Evolutionary conservation across 2,329 filamentous ascomycete genomes (phyloP).

Genomic region (Pseudocercospora eumusae): DNA sequence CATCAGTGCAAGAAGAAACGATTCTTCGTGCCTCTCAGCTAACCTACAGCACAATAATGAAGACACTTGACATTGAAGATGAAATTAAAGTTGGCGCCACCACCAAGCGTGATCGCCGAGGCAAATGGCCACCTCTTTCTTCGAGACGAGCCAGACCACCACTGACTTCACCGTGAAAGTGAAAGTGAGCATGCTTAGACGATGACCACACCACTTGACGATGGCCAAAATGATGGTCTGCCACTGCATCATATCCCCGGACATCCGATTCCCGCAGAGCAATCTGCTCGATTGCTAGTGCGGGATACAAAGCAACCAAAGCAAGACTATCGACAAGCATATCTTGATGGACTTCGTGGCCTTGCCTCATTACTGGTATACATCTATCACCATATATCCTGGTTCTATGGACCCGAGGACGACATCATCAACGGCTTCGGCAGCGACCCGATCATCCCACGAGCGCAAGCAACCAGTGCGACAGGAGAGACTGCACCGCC

Average conservation of each 20-base stretch:
- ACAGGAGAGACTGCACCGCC: constrained; percentile 34
- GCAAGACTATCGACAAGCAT: constrained; percentile 47
- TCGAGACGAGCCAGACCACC: neutral
- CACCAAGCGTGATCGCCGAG: neutral
- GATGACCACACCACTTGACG: neutral
- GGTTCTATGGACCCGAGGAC: constrained; percentile 46
- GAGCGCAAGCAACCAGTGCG: neutral
- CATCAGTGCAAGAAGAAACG: too few species aligned
- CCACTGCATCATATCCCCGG: neutral
- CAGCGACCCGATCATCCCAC: neutral
- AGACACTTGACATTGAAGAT: neutral
- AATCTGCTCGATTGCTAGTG: neutral
- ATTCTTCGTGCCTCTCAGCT: too few species aligned
- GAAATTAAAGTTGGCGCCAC: neutral
- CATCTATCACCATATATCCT: constrained; percentile 57
- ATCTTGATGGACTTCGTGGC: constrained; percentile 64
- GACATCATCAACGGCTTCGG: constrained; percentile 37
- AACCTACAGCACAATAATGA: too few species aligned
- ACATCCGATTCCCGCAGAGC: neutral
- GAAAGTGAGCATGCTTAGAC: neutral
- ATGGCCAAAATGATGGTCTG: constrained; percentile 1
- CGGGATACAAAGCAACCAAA: neutral
- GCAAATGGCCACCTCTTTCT: constrained; percentile 6
- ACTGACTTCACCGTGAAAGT: too few species aligned
- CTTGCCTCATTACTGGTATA: constrained; percentile 67